A percentile compares a stretch with the other conserved stretches of the same genome.
Conservation (phyloP, 129 eudicot genomes). For the Centaurea solstitialis region DNA sequence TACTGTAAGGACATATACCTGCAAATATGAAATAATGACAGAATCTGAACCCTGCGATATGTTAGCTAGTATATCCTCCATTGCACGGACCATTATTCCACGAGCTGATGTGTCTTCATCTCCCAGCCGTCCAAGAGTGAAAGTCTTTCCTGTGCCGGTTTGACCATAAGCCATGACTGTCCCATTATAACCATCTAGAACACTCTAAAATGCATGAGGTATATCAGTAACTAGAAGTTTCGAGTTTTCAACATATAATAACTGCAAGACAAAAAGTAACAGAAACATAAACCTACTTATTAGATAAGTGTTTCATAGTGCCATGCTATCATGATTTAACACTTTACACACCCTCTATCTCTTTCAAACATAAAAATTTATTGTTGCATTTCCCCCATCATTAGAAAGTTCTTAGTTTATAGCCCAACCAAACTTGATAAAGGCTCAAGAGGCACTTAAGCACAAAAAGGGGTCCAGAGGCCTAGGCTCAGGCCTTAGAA, state of each 20-base stretch:
- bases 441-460: too few relatives aligned
- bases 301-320: background rate
- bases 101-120: constrained; percentile 37
- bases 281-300: background rate
- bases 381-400: background rate
- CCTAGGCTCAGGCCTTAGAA: too few relatives aligned
- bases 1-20: constrained; percentile 43
- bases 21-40: constrained; percentile 68
- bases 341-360: background rate
- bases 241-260: background rate
- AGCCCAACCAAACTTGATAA: too few relatives aligned
- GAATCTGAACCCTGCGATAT: constrained; percentile 71
- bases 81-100: constrained; percentile 36
- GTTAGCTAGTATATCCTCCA: constrained; percentile 60
- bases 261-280: background rate
- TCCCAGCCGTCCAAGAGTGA: constrained; percentile 31
- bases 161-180: constrained; percentile 97
- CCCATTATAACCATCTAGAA: constrained; percentile 88
- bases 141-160: constrained; percentile 43
- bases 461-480: too few relatives aligned
- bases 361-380: background rate
- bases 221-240: constrained; percentile 5
- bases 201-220: constrained; percentile 54
- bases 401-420: background rate
- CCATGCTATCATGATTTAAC: background rate